Conservation (phyloP, 352 stramenopile species). For the Paralagenidium karlingii region DNA sequence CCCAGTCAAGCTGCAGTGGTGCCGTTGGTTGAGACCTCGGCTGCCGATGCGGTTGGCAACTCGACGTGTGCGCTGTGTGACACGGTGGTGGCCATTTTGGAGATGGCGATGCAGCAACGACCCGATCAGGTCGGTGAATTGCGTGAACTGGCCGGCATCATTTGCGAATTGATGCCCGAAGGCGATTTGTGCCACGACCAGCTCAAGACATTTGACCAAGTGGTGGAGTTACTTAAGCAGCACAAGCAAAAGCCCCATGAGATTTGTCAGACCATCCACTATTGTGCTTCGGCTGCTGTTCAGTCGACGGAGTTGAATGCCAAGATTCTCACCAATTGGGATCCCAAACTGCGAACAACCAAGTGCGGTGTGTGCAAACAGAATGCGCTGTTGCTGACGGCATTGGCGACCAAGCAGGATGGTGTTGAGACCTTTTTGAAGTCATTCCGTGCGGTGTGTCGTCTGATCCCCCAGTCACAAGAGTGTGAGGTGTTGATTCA, state of each 20-base stretch:
- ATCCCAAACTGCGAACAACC: constrained; percentile 17
- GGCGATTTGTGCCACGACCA: constrained; percentile 60
- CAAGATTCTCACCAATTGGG: too few relatives aligned
- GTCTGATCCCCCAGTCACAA: constrained; percentile 34
- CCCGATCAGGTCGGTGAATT: constrained; percentile 48
- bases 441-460: constrained; percentile 36
- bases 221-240: constrained; percentile 24
- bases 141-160: constrained; percentile 40
- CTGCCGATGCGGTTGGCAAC: constrained; percentile 2
- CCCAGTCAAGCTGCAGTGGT: constrained; percentile 1
- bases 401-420: constrained; percentile 26
- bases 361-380: constrained; percentile 43
- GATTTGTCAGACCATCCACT: constrained; percentile 38
- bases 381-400: constrained; percentile 39
- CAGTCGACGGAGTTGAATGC: constrained; percentile 17
- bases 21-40: not conserved
- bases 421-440: constrained; percentile 31
- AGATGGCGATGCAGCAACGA: constrained; percentile 36
- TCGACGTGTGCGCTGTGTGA: constrained; percentile 51
- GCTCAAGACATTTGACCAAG: constrained; percentile 53
- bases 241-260: constrained; percentile 50
- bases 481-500: constrained; percentile 43
- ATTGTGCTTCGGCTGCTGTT: constrained; percentile 14
- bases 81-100: constrained; percentile 43
- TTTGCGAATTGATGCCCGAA: constrained; percentile 46